Conservation (phyloP, 805 yeast species). For the Cyberlindnera euphorbiae region DNA sequence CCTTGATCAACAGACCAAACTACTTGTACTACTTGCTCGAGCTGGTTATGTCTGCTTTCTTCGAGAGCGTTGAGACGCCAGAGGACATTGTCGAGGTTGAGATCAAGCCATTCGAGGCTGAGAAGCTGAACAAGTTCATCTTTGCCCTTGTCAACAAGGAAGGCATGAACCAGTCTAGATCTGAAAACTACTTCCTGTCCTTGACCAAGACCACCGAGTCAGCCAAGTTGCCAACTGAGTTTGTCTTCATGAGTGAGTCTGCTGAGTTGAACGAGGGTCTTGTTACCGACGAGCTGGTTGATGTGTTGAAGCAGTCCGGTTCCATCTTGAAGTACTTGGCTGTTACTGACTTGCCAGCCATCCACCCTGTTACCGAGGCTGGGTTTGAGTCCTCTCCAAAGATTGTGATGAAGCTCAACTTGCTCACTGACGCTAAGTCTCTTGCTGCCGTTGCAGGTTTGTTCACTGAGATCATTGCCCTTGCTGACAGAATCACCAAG, state of each 20-base stretch:
- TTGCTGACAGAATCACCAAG: conserved; percentile 49
- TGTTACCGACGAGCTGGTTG: conserved; percentile 43
- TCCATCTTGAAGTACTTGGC: conserved; percentile 60
- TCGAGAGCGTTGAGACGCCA: conserved; percentile 50
- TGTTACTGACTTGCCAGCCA: conserved; percentile 79
- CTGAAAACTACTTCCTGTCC: conserved; percentile 73
- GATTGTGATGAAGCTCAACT: conserved; percentile 48
- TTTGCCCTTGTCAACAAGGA: conserved; percentile 82
- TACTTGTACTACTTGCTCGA: conserved; percentile 64
- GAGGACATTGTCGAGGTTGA: conserved; percentile 58
- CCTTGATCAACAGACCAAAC: conserved; percentile 77
- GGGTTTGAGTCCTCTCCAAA: conserved; percentile 48
- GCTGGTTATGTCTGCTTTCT: conserved; percentile 48
- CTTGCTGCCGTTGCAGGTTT: conserved; percentile 44
- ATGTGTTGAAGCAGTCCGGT: conserved; percentile 38
- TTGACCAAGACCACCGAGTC: conserved; percentile 80
- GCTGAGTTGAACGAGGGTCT: conserved; percentile 72
- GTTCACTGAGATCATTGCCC: conserved; percentile 49
- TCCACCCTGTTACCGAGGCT: conserved; percentile 57
- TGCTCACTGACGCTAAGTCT: conserved; percentile 48
- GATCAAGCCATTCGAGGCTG: conserved; percentile 46
- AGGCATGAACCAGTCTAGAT: conserved; percentile 73
- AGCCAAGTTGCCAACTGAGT: conserved; percentile 61
- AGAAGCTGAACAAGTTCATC: conserved; percentile 48
- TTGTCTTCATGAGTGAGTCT: conserved; percentile 86